Conservation (phyloP, 176 grass and related monocot genomes). For the Zea mays region DNA sequence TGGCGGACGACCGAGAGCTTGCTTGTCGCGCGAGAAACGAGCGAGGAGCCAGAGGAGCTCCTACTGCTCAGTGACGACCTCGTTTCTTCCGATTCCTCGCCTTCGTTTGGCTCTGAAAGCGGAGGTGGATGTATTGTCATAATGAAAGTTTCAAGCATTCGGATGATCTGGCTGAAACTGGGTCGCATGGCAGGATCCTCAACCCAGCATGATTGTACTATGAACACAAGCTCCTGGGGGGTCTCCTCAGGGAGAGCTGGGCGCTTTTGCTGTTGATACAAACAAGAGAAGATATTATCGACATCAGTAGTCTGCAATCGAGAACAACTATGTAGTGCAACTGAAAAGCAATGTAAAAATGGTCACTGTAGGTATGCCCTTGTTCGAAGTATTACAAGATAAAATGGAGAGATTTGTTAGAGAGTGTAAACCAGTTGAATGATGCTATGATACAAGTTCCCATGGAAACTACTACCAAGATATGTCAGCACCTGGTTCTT, state of each 20-base stretch:
- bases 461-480: conserved; percentile 1
- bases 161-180: conserved; percentile 90
- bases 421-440: background rate
- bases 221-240: conserved; percentile 73
- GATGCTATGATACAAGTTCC: background rate
- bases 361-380: background rate
- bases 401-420: background rate
- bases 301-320: conserved; percentile 8
- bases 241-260: conserved; percentile 71
- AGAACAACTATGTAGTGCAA: background rate
- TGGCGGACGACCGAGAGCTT: conserved; percentile 93
- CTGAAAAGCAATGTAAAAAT: background rate
- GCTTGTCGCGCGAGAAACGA: conserved; percentile 66
- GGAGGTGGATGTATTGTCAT: conserved; percentile 47
- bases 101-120: conserved; percentile 37
- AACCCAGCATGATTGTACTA: conserved; percentile 91
- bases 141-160: conserved; percentile 89
- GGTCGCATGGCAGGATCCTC: conserved; percentile 88
- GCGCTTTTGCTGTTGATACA: conserved; percentile 70
- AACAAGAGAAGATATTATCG: background rate
- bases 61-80: conserved; percentile 47
- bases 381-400: background rate
- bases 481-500: background rate
- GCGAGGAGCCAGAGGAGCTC: conserved; percentile 60
- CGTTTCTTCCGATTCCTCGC: conserved; percentile 37